phyloP scores from a whole-genome alignment of 2,329 filamentous ascomycete species.

The Calonectria montana region DNA sequence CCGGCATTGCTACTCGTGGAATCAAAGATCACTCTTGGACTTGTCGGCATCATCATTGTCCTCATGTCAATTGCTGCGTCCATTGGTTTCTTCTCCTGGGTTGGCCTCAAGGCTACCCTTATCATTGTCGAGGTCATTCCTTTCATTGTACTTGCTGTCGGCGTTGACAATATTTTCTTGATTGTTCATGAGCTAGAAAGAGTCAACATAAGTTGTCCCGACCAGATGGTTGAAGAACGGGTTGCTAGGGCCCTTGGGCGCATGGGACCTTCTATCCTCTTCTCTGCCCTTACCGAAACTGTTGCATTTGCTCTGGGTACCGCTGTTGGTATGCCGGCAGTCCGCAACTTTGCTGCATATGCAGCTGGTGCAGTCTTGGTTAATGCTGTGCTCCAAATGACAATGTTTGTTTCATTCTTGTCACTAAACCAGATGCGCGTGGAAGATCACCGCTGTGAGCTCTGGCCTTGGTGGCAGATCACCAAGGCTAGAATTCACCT shows the following conservation, averaged over 20 bases:
- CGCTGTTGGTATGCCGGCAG: conserved; percentile 97
- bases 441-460: conserved; percentile 89
- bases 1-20: conserved; percentile 89
- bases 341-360: conserved; percentile 96
- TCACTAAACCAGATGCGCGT: conserved; percentile 92
- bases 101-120: conserved; percentile 91
- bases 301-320: conserved; percentile 92
- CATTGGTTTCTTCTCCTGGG: conserved; percentile 92
- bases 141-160: conserved; percentile 94
- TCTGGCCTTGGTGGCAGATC: conserved; percentile 89
- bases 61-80: conserved; percentile 97
- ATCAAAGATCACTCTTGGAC: conserved; percentile 96
- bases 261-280: conserved; percentile 95
- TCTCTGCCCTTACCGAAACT: conserved; percentile 95
- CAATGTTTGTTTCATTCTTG: conserved; percentile 94
- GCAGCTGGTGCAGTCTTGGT: conserved; percentile 96
- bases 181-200: conserved; percentile 98
- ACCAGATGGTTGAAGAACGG: conserved; percentile 86
- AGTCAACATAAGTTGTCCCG: conserved; percentile 90
- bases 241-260: conserved; percentile 90
- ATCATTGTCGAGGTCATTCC: conserved; percentile 99
- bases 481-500: conserved; percentile 78
- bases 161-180: conserved; percentile 98
- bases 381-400: conserved; percentile 96
- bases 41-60: conserved; percentile 94